phyloP scores from a whole-genome alignment of 2,329 filamentous ascomycete species.

The Trichoderma sp. region DNA sequence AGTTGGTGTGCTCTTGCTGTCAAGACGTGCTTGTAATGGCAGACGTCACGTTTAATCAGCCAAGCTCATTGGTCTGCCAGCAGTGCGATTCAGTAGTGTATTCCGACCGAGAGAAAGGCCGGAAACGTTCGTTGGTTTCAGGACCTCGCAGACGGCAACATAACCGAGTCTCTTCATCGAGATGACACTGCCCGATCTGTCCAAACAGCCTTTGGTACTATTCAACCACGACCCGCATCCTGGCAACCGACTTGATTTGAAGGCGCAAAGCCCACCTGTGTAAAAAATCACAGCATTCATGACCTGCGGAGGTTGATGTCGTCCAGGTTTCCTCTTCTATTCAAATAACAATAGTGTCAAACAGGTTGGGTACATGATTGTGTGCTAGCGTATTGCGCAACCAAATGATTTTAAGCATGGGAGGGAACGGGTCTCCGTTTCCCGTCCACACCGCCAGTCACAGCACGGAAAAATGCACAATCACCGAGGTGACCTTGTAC shows the following conservation, averaged over 20 bases:
- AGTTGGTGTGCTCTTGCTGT: not conserved
- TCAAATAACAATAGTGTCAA: not conserved
- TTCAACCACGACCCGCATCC: not conserved
- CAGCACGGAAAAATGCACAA: not conserved
- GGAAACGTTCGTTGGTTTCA: conserved; percentile 16
- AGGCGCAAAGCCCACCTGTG: not conserved
- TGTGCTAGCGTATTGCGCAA: not conserved
- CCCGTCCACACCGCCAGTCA: not conserved
- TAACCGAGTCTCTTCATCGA: not conserved
- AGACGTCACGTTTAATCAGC: not conserved
- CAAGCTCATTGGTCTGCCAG: not conserved
- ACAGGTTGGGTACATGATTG: not conserved
- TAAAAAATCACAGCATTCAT: not conserved
- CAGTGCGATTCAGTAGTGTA: not conserved
- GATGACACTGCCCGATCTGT: not conserved
- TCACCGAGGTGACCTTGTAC: not conserved
- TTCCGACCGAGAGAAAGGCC: conserved; percentile 18
- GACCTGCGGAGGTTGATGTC: not conserved
- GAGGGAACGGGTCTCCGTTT: not conserved
- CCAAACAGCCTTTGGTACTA: not conserved
- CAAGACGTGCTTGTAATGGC: not conserved
- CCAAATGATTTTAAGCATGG: not conserved
- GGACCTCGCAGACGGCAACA: not conserved
- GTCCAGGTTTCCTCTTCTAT: not conserved
- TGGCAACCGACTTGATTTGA: not conserved